Evolutionary conservation across 495 filamentous ascomycete genomes (phyloP).

Genomic region (Annulohypoxylon bovei): DNA sequence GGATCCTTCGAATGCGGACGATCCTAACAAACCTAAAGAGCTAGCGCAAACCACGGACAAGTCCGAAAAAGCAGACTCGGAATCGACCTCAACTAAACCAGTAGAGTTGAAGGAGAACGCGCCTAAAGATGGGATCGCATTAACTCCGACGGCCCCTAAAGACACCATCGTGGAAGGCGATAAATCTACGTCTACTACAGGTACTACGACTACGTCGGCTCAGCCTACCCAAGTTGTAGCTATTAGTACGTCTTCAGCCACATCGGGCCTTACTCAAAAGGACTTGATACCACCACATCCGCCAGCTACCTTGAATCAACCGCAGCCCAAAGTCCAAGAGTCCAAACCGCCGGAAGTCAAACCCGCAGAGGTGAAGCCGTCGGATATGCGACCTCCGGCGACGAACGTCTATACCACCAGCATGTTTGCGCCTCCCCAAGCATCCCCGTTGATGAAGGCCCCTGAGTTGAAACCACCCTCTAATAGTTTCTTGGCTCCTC

Average conservation of each 20-base stretch:
- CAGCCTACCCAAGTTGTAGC: background rate
- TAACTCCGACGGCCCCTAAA: constrained; percentile 6
- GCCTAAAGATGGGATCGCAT: constrained; percentile 13
- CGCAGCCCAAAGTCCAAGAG: constrained; percentile 10
- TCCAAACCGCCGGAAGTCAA: constrained; percentile 34
- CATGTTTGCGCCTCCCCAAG: constrained; percentile 47
- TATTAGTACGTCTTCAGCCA: background rate
- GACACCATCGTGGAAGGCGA: background rate
- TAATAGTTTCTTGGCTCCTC: constrained; percentile 55
- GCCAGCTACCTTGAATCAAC: constrained; percentile 9
- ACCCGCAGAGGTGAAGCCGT: constrained; percentile 32
- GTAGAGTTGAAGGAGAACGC: constrained; percentile 29
- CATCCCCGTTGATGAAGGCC: constrained; percentile 44
- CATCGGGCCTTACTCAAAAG: background rate
- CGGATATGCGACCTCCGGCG: constrained; percentile 39
- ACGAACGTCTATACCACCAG: constrained; percentile 43
- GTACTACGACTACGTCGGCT: background rate
- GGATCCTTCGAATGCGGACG: constrained; percentile 44
- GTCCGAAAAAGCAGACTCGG: constrained; percentile 26
- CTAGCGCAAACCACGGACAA: constrained; percentile 34
- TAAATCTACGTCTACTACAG: background rate
- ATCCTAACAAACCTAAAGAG: constrained; percentile 38
- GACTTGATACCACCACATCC: constrained; percentile 1
- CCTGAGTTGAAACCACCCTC: constrained; percentile 47
- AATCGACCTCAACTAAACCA: background rate